Evolutionary conservation across 129 eudicot species (phyloP).

Genomic region (Glebionis coronaria): DNA sequence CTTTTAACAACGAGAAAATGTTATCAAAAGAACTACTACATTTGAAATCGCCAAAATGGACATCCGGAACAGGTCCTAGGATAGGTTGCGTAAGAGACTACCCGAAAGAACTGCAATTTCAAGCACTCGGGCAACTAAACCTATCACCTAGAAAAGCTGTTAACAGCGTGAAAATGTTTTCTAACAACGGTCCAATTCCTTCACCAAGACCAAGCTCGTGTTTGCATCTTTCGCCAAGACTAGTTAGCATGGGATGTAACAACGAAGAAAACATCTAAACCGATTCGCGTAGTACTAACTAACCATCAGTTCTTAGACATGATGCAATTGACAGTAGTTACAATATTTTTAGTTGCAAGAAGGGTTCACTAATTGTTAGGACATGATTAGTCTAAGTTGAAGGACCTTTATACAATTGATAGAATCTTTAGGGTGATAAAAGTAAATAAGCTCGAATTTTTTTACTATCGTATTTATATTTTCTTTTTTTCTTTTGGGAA

Average conservation of each 20-base stretch:
- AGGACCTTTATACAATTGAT: constrained; percentile 2
- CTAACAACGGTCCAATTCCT: constrained; percentile 46
- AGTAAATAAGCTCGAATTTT: constrained; percentile 1
- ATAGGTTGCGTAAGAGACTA: constrained; percentile 61
- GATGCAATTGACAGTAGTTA: background rate
- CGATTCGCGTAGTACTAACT: too few relatives aligned
- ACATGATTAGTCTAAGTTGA: background rate
- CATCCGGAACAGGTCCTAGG: constrained; percentile 55
- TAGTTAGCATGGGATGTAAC: constrained; percentile 43
- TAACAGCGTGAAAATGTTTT: constrained; percentile 4
- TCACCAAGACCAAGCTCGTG: constrained; percentile 57
- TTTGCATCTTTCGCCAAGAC: constrained; percentile 46
- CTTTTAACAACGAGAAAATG: background rate
- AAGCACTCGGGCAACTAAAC: constrained; percentile 52
- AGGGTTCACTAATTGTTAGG: background rate
- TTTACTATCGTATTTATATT: background rate
- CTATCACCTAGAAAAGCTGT: constrained; percentile 40
- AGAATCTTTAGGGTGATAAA: constrained; percentile 10
- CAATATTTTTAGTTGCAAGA: constrained; percentile 1
- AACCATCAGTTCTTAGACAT: background rate
- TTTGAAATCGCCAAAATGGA: constrained; percentile 46
- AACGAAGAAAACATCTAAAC: constrained; percentile 17
- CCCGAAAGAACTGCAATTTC: constrained; percentile 48
- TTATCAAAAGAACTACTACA: constrained; percentile 7
- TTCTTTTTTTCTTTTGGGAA: background rate